Percentiles rank a stretch among this genome's conserved stretches.
Conservation (phyloP, 108 stramenopile species). For the Skeletonema tropicum region DNA sequence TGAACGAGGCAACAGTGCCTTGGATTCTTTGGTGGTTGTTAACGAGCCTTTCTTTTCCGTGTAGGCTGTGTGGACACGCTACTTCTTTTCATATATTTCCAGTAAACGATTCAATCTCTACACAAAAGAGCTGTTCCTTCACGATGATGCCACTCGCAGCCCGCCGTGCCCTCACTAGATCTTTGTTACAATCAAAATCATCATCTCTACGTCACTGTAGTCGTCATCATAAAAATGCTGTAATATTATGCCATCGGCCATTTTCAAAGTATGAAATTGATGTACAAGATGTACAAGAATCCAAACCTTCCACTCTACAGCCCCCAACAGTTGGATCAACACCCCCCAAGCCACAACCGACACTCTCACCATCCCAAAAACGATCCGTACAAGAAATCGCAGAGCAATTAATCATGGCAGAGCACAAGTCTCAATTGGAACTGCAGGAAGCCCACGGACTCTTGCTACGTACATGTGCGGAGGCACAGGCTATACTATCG, state of each 20-base stretch:
- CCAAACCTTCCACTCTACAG: not conserved
- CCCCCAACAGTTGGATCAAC: not conserved
- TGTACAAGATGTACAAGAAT: constrained; percentile 1
- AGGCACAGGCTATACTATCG: not conserved
- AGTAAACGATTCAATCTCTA: not conserved
- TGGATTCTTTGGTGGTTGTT: no score
- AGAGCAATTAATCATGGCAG: not conserved
- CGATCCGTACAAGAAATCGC: constrained; percentile 2
- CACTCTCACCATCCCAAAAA: not conserved
- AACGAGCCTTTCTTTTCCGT: no score
- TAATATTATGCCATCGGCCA: not conserved
- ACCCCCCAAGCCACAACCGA: not conserved
- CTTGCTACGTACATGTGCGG: not conserved
- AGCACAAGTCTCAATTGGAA: constrained; percentile 1
- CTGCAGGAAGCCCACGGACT: constrained; percentile 1
- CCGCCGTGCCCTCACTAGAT: not conserved
- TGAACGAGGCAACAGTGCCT: no score
- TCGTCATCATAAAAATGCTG: not conserved
- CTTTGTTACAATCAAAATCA: not conserved
- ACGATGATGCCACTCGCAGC: not conserved
- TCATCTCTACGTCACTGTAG: not conserved
- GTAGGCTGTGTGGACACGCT: no score
- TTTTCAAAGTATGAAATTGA: not conserved
- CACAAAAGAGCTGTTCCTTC: not conserved
- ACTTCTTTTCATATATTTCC: not conserved